These are phyloP conservation scores for Danielozyma ontarioensis DNA, from an alignment of 805 yeast genomes.

Conservation along the genomic window DNA sequence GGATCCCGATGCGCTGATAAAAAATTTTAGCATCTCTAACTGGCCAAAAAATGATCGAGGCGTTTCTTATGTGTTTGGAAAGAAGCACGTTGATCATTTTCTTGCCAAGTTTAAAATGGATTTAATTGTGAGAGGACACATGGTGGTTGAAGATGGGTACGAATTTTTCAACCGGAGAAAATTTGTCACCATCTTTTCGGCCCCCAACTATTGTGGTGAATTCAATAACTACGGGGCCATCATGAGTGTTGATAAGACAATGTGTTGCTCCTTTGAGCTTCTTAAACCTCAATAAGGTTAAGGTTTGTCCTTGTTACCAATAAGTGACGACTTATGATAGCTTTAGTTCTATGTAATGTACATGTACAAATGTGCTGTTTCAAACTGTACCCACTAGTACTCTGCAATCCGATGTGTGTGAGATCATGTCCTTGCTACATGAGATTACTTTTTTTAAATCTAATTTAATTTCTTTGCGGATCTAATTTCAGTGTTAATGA, in stretches of 20 bases:
- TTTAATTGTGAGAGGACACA: slow-evolving; percentile 76
- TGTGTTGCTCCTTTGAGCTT: slow-evolving; percentile 69
- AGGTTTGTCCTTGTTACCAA: no score
- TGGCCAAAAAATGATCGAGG: slow-evolving; percentile 86
- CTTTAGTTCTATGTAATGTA: no score
- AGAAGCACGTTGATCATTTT: slow-evolving; percentile 66
- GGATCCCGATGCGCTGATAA: slow-evolving; percentile 54
- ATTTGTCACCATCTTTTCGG: slow-evolving; percentile 73
- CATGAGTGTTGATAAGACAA: slow-evolving; percentile 63
- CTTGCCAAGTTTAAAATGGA: slow-evolving; percentile 65
- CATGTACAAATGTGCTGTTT: no score
- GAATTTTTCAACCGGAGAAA: slow-evolving; percentile 73
- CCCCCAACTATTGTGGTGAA: slow-evolving; percentile 83
- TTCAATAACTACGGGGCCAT: slow-evolving; percentile 78
- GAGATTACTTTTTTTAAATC: no score
- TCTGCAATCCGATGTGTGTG: no score
- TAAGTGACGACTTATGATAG: no score
- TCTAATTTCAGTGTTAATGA: no score
- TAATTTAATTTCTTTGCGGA: no score
- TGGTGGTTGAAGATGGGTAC: slow-evolving; percentile 88
- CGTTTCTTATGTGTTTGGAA: slow-evolving; percentile 73
- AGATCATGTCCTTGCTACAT: no score
- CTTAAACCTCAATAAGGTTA: slow-evolving; percentile 46
- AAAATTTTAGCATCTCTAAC: slow-evolving; percentile 27
- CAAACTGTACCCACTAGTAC: no score